phyloP scores from a whole-genome alignment of 805 yeast species.

The Ogataea angusta region DNA sequence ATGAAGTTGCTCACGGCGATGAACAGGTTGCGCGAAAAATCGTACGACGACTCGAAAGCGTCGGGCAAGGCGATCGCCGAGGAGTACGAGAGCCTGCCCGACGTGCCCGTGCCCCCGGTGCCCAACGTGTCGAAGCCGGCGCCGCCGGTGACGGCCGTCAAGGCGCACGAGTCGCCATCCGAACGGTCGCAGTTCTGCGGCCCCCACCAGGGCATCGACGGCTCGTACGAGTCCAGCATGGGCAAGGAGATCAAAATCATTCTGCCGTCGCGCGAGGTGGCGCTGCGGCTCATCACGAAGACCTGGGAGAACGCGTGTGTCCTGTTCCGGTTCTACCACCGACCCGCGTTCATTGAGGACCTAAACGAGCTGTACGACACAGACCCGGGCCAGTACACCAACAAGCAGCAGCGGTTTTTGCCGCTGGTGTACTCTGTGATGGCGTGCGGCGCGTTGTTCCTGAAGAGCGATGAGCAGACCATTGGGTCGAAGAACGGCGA shows the following conservation, averaged over 20 bases:
- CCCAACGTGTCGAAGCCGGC: slow-evolving; percentile 24
- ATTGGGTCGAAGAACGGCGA: slow-evolving; percentile 23
- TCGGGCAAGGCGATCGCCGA: slow-evolving; percentile 24
- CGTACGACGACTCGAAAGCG: slow-evolving; percentile 17
- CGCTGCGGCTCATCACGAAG: slow-evolving; percentile 64
- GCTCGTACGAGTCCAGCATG: slow-evolving; percentile 36
- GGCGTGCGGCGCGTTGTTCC: slow-evolving; percentile 83
- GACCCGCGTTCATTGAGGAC: slow-evolving; percentile 75
- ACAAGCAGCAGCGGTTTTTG: slow-evolving; percentile 68
- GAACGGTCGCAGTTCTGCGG: slow-evolving; percentile 11
- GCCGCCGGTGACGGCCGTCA: background rate
- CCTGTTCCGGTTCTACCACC: slow-evolving; percentile 77
- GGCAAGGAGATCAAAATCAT: slow-evolving; percentile 59
- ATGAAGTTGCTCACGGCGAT: slow-evolving; percentile 31
- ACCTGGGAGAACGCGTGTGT: slow-evolving; percentile 89
- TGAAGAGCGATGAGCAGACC: slow-evolving; percentile 46
- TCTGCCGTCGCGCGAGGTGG: slow-evolving; percentile 72
- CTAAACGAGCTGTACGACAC: slow-evolving; percentile 72
- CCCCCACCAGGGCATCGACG: slow-evolving; percentile 34
- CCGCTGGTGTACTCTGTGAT: slow-evolving; percentile 83
- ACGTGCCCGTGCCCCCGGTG: slow-evolving; percentile 29
- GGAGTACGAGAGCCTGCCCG: slow-evolving; percentile 29
- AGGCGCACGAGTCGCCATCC: slow-evolving; percentile 15
- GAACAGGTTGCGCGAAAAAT: slow-evolving; percentile 26
- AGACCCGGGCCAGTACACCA: slow-evolving; percentile 68